A percentile compares a stretch with the other conserved stretches of the same genome.
Conservation (phyloP, 768 basidiomycete genomes). For the Boletus subparvulus region DNA sequence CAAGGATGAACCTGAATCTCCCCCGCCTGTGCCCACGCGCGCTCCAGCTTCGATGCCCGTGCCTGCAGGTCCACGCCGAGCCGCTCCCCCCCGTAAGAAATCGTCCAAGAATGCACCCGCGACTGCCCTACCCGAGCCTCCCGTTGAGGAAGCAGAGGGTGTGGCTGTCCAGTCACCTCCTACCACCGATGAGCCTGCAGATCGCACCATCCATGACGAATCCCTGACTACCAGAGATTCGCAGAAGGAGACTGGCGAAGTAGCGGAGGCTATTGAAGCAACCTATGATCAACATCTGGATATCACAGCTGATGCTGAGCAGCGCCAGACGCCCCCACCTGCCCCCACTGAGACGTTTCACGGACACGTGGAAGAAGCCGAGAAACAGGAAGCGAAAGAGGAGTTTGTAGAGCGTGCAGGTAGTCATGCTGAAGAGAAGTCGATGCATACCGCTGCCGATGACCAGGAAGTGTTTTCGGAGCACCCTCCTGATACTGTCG, state of each 20-base stretch:
- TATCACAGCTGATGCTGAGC: neutral
- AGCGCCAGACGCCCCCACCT: neutral
- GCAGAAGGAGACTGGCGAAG: conserved; percentile 15
- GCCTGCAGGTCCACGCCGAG: conserved; percentile 68
- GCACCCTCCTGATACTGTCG: neutral
- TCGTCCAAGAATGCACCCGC: conserved; percentile 51
- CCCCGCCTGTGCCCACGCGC: conserved; percentile 35
- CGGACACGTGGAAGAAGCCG: conserved; percentile 6
- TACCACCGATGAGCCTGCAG: conserved; percentile 6
- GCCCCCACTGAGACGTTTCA: conserved; percentile 2
- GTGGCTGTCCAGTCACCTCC: conserved; percentile 1
- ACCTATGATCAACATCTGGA: neutral
- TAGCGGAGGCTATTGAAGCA: neutral
- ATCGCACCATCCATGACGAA: conserved; percentile 5
- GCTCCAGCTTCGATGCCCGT: conserved; percentile 66
- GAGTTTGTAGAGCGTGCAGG: conserved; percentile 6
- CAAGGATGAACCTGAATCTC: conserved; percentile 28
- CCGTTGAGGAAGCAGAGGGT: conserved; percentile 16
- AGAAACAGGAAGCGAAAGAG: conserved; percentile 17
- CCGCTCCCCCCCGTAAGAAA: conserved; percentile 74
- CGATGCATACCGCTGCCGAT: conserved; percentile 1
- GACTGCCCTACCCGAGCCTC: conserved; percentile 26
- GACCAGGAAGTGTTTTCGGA: conserved; percentile 6
- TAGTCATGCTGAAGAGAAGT: neutral
- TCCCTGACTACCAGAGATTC: conserved; percentile 1